Base-by-base conservation (phyloP, 768 basidiomycete species). In the Tulasnella sp. region DNA sequence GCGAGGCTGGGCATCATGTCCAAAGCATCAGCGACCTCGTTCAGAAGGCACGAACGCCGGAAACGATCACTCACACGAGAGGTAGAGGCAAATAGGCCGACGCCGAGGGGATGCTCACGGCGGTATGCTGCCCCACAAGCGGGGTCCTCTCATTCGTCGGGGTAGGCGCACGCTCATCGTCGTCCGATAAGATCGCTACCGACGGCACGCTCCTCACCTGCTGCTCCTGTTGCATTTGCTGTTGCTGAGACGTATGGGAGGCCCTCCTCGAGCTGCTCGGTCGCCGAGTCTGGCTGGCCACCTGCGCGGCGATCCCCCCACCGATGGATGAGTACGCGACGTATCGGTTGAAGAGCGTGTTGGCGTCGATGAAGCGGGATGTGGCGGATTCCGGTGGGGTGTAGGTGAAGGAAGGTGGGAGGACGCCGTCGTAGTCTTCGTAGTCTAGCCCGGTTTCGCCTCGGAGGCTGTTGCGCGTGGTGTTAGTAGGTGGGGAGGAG, bases 31-130 rank as follows among this genome's bases (percentile, higher is more conserved):
- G n/a, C n/a, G n/a, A n/a, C n/a, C n/a, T n/a, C n/a, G n/a, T n/a
- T n/a, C n/a, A n/a, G n/a, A n/a, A n/a, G n/a, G n/a, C n/a, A n/a
- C n/a, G n/a, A n/a, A n/a, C n/a, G n/a, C n/a, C n/a, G n/a, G n/a
- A n/a, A n/a, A 11, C 4, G 5, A 32, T 12, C 22, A 74, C 77
- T 66, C 77, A 91, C 89, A 91, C 83, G 62, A 94, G 84, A 63
- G 96, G 94, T 72, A 98, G 81, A 17, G 95, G 94, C 71, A 95
- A 82, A 1, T 87, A 88, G 44, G 86, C 82, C 68, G 41, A 41
- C 5, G 37, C 22, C 2, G 44, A 14, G n/a, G 9, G 26, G n/a
- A 70, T 86, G 75, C 92, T 86, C 32, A 90, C 82, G 67, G 84
- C 85, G 71, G 84, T 82, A 76, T 87, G 83, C n/a, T n/a, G n/a